Conservation (phyloP, 176 grass and related monocot species). For the Phoenix roebelenii region DNA sequence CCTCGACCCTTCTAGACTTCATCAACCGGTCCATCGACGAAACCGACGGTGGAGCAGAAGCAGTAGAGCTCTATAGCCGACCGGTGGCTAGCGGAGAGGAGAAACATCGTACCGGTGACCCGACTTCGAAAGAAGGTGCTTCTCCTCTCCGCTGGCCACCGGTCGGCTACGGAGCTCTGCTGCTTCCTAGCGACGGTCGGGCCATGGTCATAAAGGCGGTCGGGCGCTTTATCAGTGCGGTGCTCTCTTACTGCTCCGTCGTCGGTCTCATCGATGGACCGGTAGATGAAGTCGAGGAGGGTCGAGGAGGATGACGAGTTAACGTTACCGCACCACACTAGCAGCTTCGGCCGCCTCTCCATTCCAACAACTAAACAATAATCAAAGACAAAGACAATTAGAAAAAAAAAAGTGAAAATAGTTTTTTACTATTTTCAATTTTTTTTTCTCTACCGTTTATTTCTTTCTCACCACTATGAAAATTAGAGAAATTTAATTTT, state of each 20-base stretch:
- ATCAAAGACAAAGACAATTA: too few relatives aligned
- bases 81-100: background rate
- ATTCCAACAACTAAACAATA: constrained; percentile 16
- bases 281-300: constrained; percentile 84
- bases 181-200: background rate
- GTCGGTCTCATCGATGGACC: constrained; percentile 51
- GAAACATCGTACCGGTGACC: background rate
- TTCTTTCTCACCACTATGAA: too few relatives aligned
- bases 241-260: background rate
- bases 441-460: too few relatives aligned
- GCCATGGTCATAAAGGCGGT: constrained; percentile 5
- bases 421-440: too few relatives aligned
- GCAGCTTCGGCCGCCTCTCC: constrained; percentile 20
- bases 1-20: constrained; percentile 58
- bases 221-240: background rate
- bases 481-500: too few relatives aligned
- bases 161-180: background rate
- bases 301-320: constrained; percentile 76
- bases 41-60: constrained; percentile 12
- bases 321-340: constrained; percentile 21
- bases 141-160: background rate
- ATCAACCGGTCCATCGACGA: constrained; percentile 85
- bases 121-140: background rate
- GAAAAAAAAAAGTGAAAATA: too few relatives aligned
- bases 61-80: background rate